Evolutionary conservation across 2,329 filamentous ascomycete species (phyloP).

Genomic region (Ilyonectria robusta): DNA sequence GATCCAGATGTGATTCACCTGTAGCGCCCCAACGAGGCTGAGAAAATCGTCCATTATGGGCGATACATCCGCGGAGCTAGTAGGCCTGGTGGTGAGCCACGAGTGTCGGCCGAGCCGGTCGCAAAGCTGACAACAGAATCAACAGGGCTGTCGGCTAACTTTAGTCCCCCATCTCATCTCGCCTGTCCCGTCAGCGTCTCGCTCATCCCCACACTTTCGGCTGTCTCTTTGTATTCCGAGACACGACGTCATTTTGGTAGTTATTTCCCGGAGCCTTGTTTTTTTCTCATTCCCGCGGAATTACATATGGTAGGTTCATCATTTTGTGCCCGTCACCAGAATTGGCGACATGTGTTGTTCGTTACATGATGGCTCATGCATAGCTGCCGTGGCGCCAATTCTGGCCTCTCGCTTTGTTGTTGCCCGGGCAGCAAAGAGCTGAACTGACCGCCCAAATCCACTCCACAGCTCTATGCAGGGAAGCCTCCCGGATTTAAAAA

Average conservation of each 20-base stretch:
- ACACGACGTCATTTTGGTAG: conserved; percentile 5
- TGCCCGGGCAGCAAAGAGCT: background rate
- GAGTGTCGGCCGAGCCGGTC: background rate
- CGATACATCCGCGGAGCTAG: background rate
- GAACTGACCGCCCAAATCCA: background rate
- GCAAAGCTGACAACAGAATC: background rate
- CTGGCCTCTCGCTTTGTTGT: conserved; percentile 1
- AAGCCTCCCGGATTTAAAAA: background rate
- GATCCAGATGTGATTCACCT: background rate
- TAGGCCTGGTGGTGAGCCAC: background rate
- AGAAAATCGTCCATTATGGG: background rate
- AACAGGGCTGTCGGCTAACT: background rate
- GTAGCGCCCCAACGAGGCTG: background rate
- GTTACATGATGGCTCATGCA: conserved; percentile 3
- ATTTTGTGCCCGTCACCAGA: background rate
- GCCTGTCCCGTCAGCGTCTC: conserved; percentile 18
- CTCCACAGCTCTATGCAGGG: background rate
- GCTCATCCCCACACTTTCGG: conserved; percentile 20
- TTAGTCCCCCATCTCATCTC: conserved; percentile 22
- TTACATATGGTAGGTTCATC: background rate
- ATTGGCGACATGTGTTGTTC: conserved; percentile 1
- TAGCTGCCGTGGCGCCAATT: conserved; percentile 6
- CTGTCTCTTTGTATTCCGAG: conserved; percentile 4
- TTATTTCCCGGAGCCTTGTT: background rate
- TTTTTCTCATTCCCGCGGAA: conserved; percentile 3